phyloP scores from a whole-genome alignment of 106 monocot genomes.

The Acorus calamus region DNA sequence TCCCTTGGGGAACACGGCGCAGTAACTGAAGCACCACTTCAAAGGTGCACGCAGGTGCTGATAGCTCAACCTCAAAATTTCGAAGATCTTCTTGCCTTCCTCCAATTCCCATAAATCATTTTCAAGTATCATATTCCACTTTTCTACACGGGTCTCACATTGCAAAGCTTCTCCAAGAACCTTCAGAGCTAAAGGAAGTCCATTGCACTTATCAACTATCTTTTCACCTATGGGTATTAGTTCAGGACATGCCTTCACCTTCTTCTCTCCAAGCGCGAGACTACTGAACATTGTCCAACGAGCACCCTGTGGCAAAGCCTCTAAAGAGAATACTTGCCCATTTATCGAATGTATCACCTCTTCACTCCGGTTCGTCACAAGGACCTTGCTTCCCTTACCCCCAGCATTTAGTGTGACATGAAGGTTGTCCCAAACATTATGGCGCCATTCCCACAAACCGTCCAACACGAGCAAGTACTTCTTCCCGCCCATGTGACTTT shows the following conservation, averaged over 20 bases:
- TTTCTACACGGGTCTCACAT: background rate
- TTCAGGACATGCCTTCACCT: background rate
- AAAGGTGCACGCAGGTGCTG: slow-evolving; percentile 8
- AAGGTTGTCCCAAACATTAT: slow-evolving; percentile 7
- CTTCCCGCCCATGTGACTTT: slow-evolving; percentile 6
- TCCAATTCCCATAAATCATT: slow-evolving; percentile 10
- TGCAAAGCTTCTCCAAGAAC: slow-evolving; percentile 6
- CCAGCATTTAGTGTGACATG: background rate
- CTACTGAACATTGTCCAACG: slow-evolving; percentile 14
- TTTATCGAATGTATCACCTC: slow-evolving; percentile 1
- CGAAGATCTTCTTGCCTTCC: background rate
- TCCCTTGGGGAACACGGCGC: slow-evolving; percentile 25
- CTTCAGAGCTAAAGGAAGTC: slow-evolving; percentile 29
- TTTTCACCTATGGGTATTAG: slow-evolving; percentile 6
- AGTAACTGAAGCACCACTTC: slow-evolving; percentile 18
- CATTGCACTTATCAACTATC: slow-evolving; percentile 20
- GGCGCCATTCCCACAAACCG: slow-evolving; percentile 13
- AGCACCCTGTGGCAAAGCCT: slow-evolving; percentile 9
- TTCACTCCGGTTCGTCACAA: slow-evolving; percentile 12
- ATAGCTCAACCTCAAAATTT: slow-evolving; percentile 16
- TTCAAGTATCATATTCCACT: slow-evolving; percentile 11
- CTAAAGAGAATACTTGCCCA: background rate
- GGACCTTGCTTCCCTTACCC: slow-evolving; percentile 5
- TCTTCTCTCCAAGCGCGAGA: background rate
- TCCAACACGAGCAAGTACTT: slow-evolving; percentile 22